Evolutionary conservation across 1,284 basidiomycete species (phyloP).

Genomic region (Rhodotorula mucilaginosa): DNA sequence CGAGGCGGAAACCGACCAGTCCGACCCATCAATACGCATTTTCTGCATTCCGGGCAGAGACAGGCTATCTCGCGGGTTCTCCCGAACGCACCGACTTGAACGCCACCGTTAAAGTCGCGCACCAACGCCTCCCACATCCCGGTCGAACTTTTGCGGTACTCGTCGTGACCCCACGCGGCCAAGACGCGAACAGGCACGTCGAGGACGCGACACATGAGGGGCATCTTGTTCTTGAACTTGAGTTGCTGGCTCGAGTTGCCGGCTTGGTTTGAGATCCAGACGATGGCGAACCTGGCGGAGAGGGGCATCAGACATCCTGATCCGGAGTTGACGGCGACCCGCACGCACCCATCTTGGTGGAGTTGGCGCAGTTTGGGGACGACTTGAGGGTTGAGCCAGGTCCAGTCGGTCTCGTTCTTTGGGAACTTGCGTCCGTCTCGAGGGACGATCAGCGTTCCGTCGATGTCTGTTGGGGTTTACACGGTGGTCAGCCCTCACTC

Average conservation of each 20-base stretch:
- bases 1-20: rapidly evolving
- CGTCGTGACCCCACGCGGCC: constrained; percentile 65
- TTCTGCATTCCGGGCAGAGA: too few relatives aligned
- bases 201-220: constrained; percentile 64
- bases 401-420: constrained; percentile 59
- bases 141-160: constrained; percentile 80
- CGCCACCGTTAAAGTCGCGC: constrained; percentile 57
- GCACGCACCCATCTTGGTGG: constrained; percentile 50
- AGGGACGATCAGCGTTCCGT: constrained; percentile 78
- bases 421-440: constrained; percentile 56
- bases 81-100: constrained; percentile 61
- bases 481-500: too few relatives aligned
- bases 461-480: constrained; percentile 52
- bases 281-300: constrained; percentile 62
- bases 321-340: background rate
- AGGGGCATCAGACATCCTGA: too few relatives aligned
- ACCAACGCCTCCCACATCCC: constrained; percentile 80
- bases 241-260: constrained; percentile 48
- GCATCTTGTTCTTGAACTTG: constrained; percentile 73
- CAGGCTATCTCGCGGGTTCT: background rate
- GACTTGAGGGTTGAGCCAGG: constrained; percentile 73
- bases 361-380: constrained; percentile 63
- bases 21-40: background rate
- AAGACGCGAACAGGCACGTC: constrained; percentile 74
- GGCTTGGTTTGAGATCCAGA: constrained; percentile 69